Percentiles rank a stretch among this genome's conserved stretches.
These are phyloP conservation scores for Ajuga reptans DNA, from an alignment of 305 asterid genomes.

Conservation along the genomic window DNA sequence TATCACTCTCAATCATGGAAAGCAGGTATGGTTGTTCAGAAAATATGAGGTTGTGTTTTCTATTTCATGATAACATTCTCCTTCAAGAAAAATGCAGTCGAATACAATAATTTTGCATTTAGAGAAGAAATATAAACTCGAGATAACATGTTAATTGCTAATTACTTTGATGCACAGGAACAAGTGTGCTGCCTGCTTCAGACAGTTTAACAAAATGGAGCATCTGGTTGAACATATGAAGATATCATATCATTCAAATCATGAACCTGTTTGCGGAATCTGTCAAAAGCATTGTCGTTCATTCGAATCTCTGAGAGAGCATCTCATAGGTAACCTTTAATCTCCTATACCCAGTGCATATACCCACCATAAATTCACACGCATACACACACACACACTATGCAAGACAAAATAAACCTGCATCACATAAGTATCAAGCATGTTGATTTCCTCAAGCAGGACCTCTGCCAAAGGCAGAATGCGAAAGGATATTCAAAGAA, in stretches of 20 bases:
- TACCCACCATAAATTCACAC: too few species aligned
- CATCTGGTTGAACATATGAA: constrained; percentile 90
- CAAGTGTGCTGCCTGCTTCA: constrained; percentile 84
- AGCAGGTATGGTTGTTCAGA: constrained; percentile 49
- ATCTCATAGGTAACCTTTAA: constrained; percentile 61
- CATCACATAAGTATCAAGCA: background rate
- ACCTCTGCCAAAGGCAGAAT: constrained; percentile 87
- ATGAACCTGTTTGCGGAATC: constrained; percentile 72
- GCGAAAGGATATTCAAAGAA: constrained; percentile 81
- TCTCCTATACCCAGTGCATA: background rate
- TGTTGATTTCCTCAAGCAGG: constrained; percentile 40
- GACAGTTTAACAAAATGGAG: constrained; percentile 83
- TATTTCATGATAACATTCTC: constrained; percentile 17
- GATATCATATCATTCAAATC: constrained; percentile 73
- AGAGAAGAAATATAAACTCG: background rate
- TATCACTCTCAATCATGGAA: constrained; percentile 41
- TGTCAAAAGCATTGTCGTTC: constrained; percentile 84
- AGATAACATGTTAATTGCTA: constrained; percentile 5
- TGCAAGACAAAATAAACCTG: background rate
- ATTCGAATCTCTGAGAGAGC: constrained; percentile 83
- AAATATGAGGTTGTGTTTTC: constrained; percentile 37
- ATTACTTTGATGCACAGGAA: constrained; percentile 45
- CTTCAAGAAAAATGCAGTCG: too few species aligned
- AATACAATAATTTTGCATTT: constrained; percentile 1
- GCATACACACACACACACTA: too few species aligned